Percentiles rank a stretch among this genome's conserved stretches.
These are phyloP conservation scores for Plantago coronopus DNA, from an alignment of 305 asterid species.

Conservation along the genomic window DNA sequence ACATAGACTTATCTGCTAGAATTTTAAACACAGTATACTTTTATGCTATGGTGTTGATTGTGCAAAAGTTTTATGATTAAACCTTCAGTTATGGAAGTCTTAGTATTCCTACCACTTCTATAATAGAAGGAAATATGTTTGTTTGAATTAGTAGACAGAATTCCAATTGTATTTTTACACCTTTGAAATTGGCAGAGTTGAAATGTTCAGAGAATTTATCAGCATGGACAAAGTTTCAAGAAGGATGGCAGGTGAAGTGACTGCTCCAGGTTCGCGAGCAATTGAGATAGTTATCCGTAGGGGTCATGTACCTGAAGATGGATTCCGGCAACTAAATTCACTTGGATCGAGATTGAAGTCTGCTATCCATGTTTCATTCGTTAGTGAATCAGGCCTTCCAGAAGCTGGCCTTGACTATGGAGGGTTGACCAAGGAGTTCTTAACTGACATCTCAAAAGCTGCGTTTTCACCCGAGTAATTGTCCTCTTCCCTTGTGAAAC, in stretches of 20 bases:
- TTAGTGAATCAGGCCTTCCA: conserved; percentile 90
- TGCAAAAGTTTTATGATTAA: neutral
- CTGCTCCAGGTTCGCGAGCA: conserved; percentile 64
- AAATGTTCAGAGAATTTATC: conserved; percentile 87
- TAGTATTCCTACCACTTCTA: neutral
- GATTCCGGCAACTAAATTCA: conserved; percentile 71
- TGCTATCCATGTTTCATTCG: conserved; percentile 76
- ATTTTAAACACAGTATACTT: neutral
- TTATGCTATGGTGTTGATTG: neutral
- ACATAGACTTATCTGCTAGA: neutral
- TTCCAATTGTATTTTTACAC: conserved; percentile 6
- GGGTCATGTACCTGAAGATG: conserved; percentile 85
- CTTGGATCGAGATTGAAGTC: conserved; percentile 85
- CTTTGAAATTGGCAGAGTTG: conserved; percentile 55
- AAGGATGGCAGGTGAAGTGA: conserved; percentile 73
- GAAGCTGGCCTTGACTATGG: conserved; percentile 99
- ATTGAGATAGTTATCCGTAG: conserved; percentile 83
- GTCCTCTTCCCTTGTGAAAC: conserved; percentile 16
- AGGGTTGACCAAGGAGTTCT: conserved; percentile 90
- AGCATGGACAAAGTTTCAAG: conserved; percentile 86
- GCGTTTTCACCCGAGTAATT: conserved; percentile 88
- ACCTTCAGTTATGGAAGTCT: neutral
- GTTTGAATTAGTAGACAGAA: neutral
- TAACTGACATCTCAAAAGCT: conserved; percentile 76
- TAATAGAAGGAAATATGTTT: neutral